Base-by-base conservation (phyloP, 495 filamentous ascomycete genomes). In the Chaetomium tenue region DNA sequence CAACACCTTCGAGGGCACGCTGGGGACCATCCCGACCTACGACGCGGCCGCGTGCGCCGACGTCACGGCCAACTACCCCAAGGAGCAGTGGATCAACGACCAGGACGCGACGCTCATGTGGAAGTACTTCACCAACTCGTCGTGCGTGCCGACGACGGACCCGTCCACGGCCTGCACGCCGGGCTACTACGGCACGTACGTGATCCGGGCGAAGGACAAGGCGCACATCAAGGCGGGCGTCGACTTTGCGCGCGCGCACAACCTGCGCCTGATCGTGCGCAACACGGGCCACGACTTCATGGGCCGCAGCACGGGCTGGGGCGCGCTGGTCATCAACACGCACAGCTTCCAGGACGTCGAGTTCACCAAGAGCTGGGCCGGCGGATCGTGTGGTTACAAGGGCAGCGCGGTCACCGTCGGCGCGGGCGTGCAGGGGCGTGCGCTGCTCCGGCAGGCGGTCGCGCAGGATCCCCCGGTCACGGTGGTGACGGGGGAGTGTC, bases 261-360 rank as follows among this genome's bases (percentile, higher is more conserved):
- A 85, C 64, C 78, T 89, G 58, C 81, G 86, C 25, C 70, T 88
- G 8, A 77, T 88, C 28, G 74, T 89, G 25, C 79, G 84, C 25
- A 88, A 87, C 65, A 88, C 86, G 0, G 87, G 87, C 13, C 84
- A 86, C 63, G 83, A 82, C 63, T 76, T 81, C 70, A 73, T 77
- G 37, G 84, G 85, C 58, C 83, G 82, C 61, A 82, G 79, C 8
- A 78, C 76, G 13, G 86, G 85, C 62, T 80, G 77, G 42, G 83
- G 84, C 33, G 74, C 84, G 0, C 69, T 89, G 23, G 73, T 81
- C 53, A 76, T 89, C 62, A 88, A 87, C 81, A 89, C 85, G 18
- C 85, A 88, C 66, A 72, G 79, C 58, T 77, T 89, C 64, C 82
- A 87, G 65, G 69, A 77, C 9, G 63, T 84, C 25, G 57, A 75